Evolutionary conservation across 225 moss, liverwort and hornwort genomes (phyloP), one percentile per base, ranked within the genome.

Genomic region (Straminergon stramineum): DNA sequence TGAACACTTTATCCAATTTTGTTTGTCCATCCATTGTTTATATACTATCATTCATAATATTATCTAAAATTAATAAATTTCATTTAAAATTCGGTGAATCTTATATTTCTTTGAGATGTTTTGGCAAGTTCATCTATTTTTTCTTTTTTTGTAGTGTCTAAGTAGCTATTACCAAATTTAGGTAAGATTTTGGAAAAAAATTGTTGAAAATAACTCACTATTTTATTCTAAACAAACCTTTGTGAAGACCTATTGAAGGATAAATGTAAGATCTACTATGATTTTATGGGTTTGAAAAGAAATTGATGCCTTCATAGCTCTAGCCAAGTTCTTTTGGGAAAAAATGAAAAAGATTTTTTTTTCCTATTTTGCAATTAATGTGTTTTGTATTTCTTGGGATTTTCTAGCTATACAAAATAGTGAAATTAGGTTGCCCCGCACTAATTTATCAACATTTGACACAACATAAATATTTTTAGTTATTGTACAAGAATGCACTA

Each of bases 241-340:
- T 71, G 26, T 71, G 5, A 71, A 71, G 8, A 24, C 15, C 14
- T 4, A 41, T 5, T 26, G 0, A 74, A 0, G 10, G 1, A 18
- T 75, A 48, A 48, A 48, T 7, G 18, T 18, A 75, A 45, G 4
- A 48, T 10, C 30, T 31, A 0, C 4, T 3, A 1, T 0, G 0
- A 48, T 75, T 75, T 75, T 75, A 6, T 48, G 5, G 48, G 3
- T 0, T 10, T 0, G 11, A 75, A 48, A 45, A n/a, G n/a, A 30
- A 30, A 28, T 11, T 30, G 23, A 45, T 43, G 16, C 8, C 15
- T 43, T 28, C 73, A 43, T 14, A 16, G 43, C 5, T 20, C 14
- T 39, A 39, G 13, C 1, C 2, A 1, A 2, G 0, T 39, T 39
- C 1, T 13, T 2, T 13, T 69, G 13, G 7, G 13, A 0, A 6